These are phyloP conservation scores for Saturnispora saitoi DNA, from an alignment of 805 yeast species.

Conservation along the genomic window DNA sequence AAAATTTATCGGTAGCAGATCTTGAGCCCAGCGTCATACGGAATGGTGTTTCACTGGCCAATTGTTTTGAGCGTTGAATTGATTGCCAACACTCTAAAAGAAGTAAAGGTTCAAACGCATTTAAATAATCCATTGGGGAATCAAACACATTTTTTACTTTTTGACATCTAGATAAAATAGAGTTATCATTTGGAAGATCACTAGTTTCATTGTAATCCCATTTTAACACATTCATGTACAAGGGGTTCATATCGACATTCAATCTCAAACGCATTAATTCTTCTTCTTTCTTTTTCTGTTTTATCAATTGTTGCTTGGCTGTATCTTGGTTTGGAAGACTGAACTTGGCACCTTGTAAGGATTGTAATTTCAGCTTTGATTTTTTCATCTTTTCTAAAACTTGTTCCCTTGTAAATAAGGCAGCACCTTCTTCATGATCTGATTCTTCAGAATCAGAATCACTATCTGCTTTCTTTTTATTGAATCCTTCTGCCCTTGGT, in stretches of 20 bases:
- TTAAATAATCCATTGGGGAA: conserved; percentile 56
- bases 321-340: conserved; percentile 16
- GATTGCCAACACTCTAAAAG: conserved; percentile 93
- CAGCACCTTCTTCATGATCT: conserved; percentile 33
- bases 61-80: conserved; percentile 61
- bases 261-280: conserved; percentile 72
- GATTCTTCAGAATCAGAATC: conserved; percentile 31
- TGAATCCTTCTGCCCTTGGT: conserved; percentile 48
- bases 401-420: conserved; percentile 35
- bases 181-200: conserved; percentile 51
- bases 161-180: conserved; percentile 26
- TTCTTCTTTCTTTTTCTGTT: conserved; percentile 48
- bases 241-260: conserved; percentile 67
- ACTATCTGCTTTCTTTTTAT: conserved; percentile 20
- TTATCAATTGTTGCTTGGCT: conserved; percentile 14
- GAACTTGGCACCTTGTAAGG: conserved; percentile 21
- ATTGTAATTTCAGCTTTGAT: conserved; percentile 21
- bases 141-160: conserved; percentile 49
- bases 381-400: conserved; percentile 24
- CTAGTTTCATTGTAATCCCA: conserved; percentile 64
- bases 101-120: conserved; percentile 68
- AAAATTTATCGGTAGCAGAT: conserved; percentile 75
- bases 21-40: conserved; percentile 67
- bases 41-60: conserved; percentile 53
- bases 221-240: conserved; percentile 56